Evolutionary conservation across 1,284 basidiomycete genomes (phyloP), one percentile per base, ranked within the genome.

Genomic region (Calocybe gambosa): DNA sequence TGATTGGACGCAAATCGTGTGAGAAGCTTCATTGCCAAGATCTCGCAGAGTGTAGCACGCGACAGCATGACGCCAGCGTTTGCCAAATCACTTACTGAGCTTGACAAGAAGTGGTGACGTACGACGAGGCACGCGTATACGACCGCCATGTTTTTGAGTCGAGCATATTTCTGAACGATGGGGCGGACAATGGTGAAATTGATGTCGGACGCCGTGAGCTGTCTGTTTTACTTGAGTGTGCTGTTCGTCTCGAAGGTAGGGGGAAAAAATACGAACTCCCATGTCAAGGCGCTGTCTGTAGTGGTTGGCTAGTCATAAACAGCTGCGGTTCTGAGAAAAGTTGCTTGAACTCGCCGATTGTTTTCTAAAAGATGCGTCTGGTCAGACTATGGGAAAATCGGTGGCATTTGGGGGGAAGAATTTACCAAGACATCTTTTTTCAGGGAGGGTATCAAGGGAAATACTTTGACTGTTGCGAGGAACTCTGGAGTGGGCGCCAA

Each of bases 11-110:
- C 82, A 58, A 88, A 90, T 25, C 76, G 73, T 34, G 75, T 77
- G 12, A 92, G 71, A n/a, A 93, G 74, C 58, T 93, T 93, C 70
- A 90, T 82, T 9, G 90, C 89, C 16, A 93, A 63, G 18, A 93
- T 77, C 62, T 93, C 89, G 62, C 87, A 91, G 19, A 92, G 73
- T 35, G 73, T 80, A 1, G 89, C 70, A 29, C 69, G 64, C 31
- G 68, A 64, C 20, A 61, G 51, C 68, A 87, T 82, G 29, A 92
- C 71, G 13, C 80, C 82, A 13, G 86, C 76, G 65, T 85, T 84
- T 13, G 87, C 87, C 33, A 94, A 71, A 57, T 91, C 81, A 5
- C 70, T 67, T 20, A 77, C 77, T 0, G 78, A 75, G 47, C 67
- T 62, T 18, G 64, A 58, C 5, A 70, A 57, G 49, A 73, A 74